Percentiles rank a stretch among this genome's conserved stretches.
These are phyloP conservation scores for Eucalyptus brandiana DNA, from an alignment of 345 rosid genomes.

Conservation along the genomic window DNA sequence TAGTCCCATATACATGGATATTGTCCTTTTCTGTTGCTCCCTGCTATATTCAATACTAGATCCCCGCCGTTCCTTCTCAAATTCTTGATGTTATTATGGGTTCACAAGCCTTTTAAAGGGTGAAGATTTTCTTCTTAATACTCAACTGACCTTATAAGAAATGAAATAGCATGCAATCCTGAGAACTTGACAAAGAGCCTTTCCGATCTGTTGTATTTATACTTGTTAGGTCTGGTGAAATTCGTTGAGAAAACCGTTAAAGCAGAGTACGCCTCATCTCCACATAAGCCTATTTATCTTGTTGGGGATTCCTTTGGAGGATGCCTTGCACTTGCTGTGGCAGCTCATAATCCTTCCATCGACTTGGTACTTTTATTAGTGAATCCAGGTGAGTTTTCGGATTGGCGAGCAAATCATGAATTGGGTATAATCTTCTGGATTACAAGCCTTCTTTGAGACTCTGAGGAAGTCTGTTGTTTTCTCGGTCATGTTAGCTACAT, in stretches of 20 bases:
- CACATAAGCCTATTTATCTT: constrained; percentile 71
- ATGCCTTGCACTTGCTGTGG: constrained; percentile 81
- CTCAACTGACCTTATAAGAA: background rate
- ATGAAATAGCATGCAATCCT: background rate
- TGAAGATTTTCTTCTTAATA: background rate
- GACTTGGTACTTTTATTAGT: constrained; percentile 63
- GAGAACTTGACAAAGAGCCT: background rate
- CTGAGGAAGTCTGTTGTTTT: background rate
- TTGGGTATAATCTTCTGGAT: background rate
- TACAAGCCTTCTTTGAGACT: background rate
- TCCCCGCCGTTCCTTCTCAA: background rate
- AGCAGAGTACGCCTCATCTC: constrained; percentile 35
- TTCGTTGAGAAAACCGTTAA: constrained; percentile 55
- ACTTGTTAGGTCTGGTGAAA: constrained; percentile 41
- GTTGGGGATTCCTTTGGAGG: constrained; percentile 97
- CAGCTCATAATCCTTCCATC: constrained; percentile 64
- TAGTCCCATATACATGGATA: background rate
- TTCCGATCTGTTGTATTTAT: background rate
- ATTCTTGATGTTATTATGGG: background rate
- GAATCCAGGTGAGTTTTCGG: constrained; percentile 61
- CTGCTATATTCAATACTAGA: background rate
- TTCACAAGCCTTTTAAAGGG: background rate
- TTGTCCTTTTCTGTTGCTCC: background rate
- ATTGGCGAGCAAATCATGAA: background rate
- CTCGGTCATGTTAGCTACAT: constrained; percentile 46